Evolutionary conservation across 1,139 yeast genomes (phyloP).

Genomic region (Taiozyma sp.): DNA sequence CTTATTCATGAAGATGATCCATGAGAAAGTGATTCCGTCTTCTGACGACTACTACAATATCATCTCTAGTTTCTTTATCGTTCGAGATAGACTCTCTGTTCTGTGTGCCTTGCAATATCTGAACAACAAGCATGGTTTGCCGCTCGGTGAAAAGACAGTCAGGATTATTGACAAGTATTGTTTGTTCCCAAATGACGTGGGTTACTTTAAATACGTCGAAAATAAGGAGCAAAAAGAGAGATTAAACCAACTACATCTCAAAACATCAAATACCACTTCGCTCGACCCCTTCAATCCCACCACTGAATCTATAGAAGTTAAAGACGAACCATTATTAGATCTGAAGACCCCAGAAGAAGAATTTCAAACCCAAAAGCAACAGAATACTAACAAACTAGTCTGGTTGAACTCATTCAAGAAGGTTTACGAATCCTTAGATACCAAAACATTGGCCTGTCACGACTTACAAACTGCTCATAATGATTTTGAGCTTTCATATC

Average conservation of each 20-base stretch:
- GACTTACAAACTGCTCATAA: not conserved
- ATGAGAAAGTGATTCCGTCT: conserved; percentile 18
- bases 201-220: not conserved
- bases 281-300: conserved; percentile 4
- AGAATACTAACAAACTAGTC: not conserved
- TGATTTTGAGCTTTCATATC: not conserved
- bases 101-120: conserved; percentile 10
- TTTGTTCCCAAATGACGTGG: not conserved
- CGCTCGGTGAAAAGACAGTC: conserved; percentile 1
- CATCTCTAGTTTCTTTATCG: conserved; percentile 6
- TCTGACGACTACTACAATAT: conserved; percentile 15
- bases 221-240: not conserved
- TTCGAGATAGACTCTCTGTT: conserved; percentile 1
- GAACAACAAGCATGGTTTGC: conserved; percentile 7
- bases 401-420: not conserved
- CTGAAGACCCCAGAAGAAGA: not conserved
- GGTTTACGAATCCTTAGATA: not conserved
- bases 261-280: not conserved
- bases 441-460: not conserved
- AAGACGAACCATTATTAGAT: not conserved
- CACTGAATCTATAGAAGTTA: not conserved
- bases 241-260: conserved; percentile 1
- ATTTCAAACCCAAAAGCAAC: not conserved
- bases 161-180: conserved; percentile 1
- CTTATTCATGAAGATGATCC: conserved; percentile 21